Conservation (phyloP, 306 rosid genomes). For the Sophora flavescens region DNA sequence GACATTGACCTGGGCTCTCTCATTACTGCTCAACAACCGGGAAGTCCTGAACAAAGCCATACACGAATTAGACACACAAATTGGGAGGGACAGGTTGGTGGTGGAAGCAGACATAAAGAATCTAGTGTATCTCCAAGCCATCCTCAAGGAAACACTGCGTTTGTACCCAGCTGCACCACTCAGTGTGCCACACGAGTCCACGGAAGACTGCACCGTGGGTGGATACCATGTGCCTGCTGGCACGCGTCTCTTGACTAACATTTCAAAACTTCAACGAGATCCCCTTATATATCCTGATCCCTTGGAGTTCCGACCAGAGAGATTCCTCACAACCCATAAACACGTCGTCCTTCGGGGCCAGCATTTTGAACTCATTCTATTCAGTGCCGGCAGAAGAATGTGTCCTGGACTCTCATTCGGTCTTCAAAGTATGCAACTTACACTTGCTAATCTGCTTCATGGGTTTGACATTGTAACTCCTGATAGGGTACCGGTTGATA, state of each 20-base stretch:
- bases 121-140: slow-evolving; percentile 55
- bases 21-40: slow-evolving; percentile 46
- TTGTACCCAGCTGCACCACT: slow-evolving; percentile 62
- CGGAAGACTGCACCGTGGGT: slow-evolving; percentile 56
- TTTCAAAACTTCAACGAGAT: slow-evolving; percentile 56
- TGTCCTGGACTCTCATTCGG: slow-evolving; percentile 37
- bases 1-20: slow-evolving; percentile 51
- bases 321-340: slow-evolving; percentile 40
- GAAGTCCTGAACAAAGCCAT: slow-evolving; percentile 39
- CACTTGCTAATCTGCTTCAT: slow-evolving; percentile 41
- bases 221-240: slow-evolving; percentile 56
- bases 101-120: slow-evolving; percentile 51
- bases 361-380: slow-evolving; percentile 41
- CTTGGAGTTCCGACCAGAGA: slow-evolving; percentile 40
- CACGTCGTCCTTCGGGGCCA: slow-evolving; percentile 16
- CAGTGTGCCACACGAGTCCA: slow-evolving; percentile 42
- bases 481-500: slow-evolving; percentile 16
- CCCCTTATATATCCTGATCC: slow-evolving; percentile 11
- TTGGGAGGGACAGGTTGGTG: slow-evolving; percentile 25
- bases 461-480: slow-evolving; percentile 38
- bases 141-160: slow-evolving; percentile 62
- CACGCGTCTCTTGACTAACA: slow-evolving; percentile 54
- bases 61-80: slow-evolving; percentile 42
- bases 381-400: slow-evolving; percentile 45
- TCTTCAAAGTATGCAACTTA: slow-evolving; percentile 31